Conservation (phyloP, 805 yeast species). For the Lipomyces oligophaga region DNA sequence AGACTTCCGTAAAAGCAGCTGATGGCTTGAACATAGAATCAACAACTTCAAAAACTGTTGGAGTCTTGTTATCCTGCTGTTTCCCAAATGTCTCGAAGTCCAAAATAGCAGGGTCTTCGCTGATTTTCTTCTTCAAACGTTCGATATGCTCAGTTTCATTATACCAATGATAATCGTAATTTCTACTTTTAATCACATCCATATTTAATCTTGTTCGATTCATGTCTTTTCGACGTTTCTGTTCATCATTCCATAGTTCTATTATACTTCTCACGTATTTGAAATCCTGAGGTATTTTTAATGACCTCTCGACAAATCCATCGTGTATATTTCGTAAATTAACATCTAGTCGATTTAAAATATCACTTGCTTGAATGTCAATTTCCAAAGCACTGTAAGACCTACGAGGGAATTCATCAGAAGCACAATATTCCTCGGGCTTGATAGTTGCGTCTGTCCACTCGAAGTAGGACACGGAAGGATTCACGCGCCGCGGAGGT, state of each 20-base stretch:
- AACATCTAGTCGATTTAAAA: slow-evolving; percentile 52
- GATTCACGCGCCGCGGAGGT: slow-evolving; percentile 3
- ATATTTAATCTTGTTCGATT: slow-evolving; percentile 5
- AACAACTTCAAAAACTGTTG: slow-evolving; percentile 13
- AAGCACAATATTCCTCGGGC: slow-evolving; percentile 3
- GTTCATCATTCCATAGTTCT: slow-evolving; percentile 55
- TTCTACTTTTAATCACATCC: not conserved
- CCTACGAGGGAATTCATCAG: slow-evolving; percentile 46
- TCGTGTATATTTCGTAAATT: slow-evolving; percentile 49
- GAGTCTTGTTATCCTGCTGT: not conserved
- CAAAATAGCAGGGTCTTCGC: not conserved
- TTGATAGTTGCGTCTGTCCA: slow-evolving; percentile 13
- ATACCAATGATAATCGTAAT: no score
- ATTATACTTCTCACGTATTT: slow-evolving; percentile 32
- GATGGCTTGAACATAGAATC: slow-evolving; percentile 1
- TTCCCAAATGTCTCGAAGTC: not conserved
- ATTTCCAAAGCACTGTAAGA: slow-evolving; percentile 66
- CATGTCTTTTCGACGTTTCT: no score
- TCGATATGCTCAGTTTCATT: no score
- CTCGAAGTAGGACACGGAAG: slow-evolving; percentile 3
- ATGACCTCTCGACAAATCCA: slow-evolving; percentile 43
- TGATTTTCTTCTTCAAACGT: no score
- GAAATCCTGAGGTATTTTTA: slow-evolving; percentile 16
- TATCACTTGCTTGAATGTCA: slow-evolving; percentile 60
- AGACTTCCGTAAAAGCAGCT: no score